Conservation (phyloP, 441 rosid genomes). For the Gossypium gossypioides region DNA sequence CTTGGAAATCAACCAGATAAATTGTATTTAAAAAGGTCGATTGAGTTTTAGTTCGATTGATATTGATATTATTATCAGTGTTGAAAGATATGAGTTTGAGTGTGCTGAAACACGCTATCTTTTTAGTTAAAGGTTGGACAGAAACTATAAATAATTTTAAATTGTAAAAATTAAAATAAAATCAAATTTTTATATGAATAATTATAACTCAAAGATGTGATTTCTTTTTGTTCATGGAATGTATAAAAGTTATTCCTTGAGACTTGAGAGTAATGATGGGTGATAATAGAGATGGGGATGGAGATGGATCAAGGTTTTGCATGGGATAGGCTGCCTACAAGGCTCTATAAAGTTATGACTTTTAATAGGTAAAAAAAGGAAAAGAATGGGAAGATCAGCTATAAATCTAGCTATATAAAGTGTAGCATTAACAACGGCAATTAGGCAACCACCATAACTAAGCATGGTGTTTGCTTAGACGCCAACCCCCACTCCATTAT, state of each 20-base stretch:
- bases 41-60: no score
- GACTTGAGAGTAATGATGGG: no score
- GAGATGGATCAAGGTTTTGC: not conserved
- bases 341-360: not conserved
- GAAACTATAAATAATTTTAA: no score
- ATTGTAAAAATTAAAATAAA: no score
- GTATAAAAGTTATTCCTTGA: no score
- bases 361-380: not conserved
- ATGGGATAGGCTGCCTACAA: not conserved
- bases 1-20: not conserved
- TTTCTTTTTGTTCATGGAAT: no score
- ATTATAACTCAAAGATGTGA: no score
- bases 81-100: no score
- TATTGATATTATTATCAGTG: no score
- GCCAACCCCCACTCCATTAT: not conserved
- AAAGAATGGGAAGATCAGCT: not conserved
- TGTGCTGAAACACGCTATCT: accelerated
- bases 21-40: not conserved
- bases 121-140: no score
- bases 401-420: not conserved
- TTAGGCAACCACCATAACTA: not conserved
- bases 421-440: not conserved
- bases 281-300: not conserved
- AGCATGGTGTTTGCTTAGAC: not conserved
- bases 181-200: no score